Evolutionary conservation across 257 asterid genomes (phyloP), one percentile per base, ranked within the genome.

Genomic region (Solanum sparsipilum): DNA sequence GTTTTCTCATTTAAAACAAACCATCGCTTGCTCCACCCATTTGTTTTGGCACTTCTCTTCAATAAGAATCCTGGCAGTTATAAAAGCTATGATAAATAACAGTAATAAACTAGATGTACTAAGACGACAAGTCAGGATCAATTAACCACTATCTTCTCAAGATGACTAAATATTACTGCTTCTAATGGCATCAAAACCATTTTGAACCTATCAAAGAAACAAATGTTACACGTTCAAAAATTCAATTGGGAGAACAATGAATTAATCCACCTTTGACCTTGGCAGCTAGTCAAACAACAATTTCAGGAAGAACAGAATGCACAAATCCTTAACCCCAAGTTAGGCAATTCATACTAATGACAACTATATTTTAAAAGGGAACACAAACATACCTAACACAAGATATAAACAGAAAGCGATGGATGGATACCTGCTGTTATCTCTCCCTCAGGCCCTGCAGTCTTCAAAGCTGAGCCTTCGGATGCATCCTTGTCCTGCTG

Each of bases 361-460:
- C 34, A 48, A 82, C 86, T 48, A 5, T 82, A 82, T 29, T 38
- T 32, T 75, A 36, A 86, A 60, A 72, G 63, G 87, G 29, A 87
- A 78, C 58, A 38, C 6, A 48, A 21, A 70, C 9, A 83, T 32
- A 74, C 46, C 34, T 7, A 87, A 68, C n/a, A 63, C 25, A 52
- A 46, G 48, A 48, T 23, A 23, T 23, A 63, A 63, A 60, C 84
- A 87, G 56, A 38, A 27, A 20, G 60, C 27, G 29, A 27, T 29
- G 48, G 58, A 25, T 38, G 67, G 36, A 73, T 89, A 96, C 99
- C 99, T 92, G 99, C 99, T 87, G 98, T 93, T 89, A 96, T 96
- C 90, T 96, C 99, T 90, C 98, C 98, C 88, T 94, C 99, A 60
- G 98, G 94, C 83, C 99, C 99, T 21, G 98, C 98, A 70, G 93